Base-by-base conservation (phyloP, 2,329 filamentous ascomycete genomes). In the Aspergillus persii region DNA sequence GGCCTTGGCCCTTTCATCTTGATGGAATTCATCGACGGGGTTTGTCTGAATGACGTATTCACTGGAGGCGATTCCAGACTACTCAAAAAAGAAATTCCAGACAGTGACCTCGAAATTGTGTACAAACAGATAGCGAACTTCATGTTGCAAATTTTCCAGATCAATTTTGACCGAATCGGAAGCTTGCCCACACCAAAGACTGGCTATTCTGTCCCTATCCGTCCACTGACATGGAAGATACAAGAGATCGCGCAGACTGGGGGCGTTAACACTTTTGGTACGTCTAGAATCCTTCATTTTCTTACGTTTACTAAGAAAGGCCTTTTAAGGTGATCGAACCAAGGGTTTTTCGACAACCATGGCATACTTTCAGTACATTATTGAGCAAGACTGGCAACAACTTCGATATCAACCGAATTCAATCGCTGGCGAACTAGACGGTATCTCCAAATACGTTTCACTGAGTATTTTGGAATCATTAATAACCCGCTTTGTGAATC, bases 351-450 rank as follows among this genome's bases (percentile, higher is more conserved):
- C 65, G 26, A 70, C 70, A 11, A 70, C 71, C 2, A 68, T 65
- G 2, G 69, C 74, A 50, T 75, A 75, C 63, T 72, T 75, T 59
- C 65, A 64, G 54, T 71, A 76, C 58, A 31, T 77, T 31, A 15
- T 63, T 44, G 61, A 48, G 7, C 71, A 75, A 57, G 71, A 76
- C 58, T 72, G 63, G 71, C 58, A 68, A 41, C 73, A 77, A 60
- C 73, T 77, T 47, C 11, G 68, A 60, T 57, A 68, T 7, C 73
- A 76, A 60, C 68, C 65, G 29, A 76, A 76, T 66, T 77, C 71
- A 8, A 63, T 56, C 53, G 48, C 59, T 57, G 67, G 67, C 57
- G 31, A 31, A 51, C 65, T 75, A 54, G 61, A 73, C 59, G 66
- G 67, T 30, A 59, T 63, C 51, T 66, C 61, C 55, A 71, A 72